Evolutionary conservation across 441 rosid species (phyloP).

Genomic region (Pelargonium myrrhifolium): DNA sequence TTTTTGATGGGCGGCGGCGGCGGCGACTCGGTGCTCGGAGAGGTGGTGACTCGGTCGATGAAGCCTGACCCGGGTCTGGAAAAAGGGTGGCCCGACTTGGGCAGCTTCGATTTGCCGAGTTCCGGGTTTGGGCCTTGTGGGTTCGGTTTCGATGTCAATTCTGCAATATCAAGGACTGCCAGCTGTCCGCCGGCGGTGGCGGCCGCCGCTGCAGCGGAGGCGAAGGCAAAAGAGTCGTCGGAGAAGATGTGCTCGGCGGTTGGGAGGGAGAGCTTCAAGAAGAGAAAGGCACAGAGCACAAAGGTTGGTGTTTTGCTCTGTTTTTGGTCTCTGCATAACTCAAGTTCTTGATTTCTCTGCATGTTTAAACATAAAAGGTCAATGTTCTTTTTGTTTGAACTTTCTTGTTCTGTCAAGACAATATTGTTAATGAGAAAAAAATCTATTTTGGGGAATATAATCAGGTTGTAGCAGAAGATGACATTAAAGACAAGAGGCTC

Average conservation of each 20-base stretch:
- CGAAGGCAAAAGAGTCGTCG: slow-evolving; percentile 25
- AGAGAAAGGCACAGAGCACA: slow-evolving; percentile 38
- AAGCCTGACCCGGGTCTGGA: slow-evolving; percentile 45
- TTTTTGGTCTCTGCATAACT: not conserved
- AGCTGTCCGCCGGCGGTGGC: slow-evolving; percentile 38
- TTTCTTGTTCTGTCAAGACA: no score
- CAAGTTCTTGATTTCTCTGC: not conserved
- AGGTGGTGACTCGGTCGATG: slow-evolving; percentile 9
- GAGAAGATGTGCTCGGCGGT: slow-evolving; percentile 27
- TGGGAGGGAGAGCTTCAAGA: slow-evolving; percentile 40
- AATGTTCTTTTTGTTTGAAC: no score
- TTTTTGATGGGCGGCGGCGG: slow-evolving; percentile 21
- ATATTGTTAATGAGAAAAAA: no score
- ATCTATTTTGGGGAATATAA: slow-evolving; percentile 12
- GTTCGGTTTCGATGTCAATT: slow-evolving; percentile 30
- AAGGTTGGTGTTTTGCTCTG: slow-evolving; percentile 22
- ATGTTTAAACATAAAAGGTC: no score
- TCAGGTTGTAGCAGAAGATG: slow-evolving; percentile 40
- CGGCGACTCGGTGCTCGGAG: slow-evolving; percentile 20
- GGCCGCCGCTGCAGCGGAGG: slow-evolving; percentile 13
- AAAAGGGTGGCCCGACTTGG: slow-evolving; percentile 33
- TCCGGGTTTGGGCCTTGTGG: slow-evolving; percentile 28
- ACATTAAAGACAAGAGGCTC: slow-evolving; percentile 29
- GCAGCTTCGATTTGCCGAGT: slow-evolving; percentile 20
- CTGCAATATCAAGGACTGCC: slow-evolving; percentile 33